Base-by-base conservation (phyloP, 2,329 filamentous ascomycete species). In the Torrubiellomyces zombiae region DNA sequence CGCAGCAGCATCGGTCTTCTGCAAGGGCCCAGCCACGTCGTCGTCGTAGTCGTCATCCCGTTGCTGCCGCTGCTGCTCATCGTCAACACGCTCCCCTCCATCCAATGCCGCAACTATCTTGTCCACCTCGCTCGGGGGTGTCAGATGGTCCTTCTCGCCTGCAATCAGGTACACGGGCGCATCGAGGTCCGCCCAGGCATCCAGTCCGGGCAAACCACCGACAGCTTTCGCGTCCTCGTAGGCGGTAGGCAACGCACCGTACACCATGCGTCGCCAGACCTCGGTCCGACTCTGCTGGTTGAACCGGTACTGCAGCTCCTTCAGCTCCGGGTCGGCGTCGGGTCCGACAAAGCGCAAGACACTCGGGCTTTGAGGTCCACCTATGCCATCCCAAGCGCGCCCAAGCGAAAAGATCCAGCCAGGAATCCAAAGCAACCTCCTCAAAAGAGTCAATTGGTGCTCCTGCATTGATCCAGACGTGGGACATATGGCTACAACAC, bases 201-300 rank as follows among this genome's bases (percentile, higher is more conserved):
- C 61, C 32, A 63, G 49, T 0, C 76, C 74, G 3, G 82, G 75
- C 7, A 91, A 47, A 1, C 80, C 80, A 4, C 73, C 70, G 7
- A 46, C 43, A 1, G 67, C 49, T 14, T 58, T 46, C 2, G 63
- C 67, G 6, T 58, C 43, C 4, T 58, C 45, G 29, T 74, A 75
- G 0, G 47, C 51, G n/a, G n/a, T n/a, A 0, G 80, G 75, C 14
- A 89, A 56, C 25, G 63, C 60, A 0, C 83, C 81, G 47, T 63
- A 71, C 1, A 75, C 73, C 71, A 92, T 83, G 19, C 82, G 70
- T 35, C 78, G 69, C 65, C 80, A 93, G 0, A 89, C 79, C 0
- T 75, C 63, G 0, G 83, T 89, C 35, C 64, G 70, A 33, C 81
- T 93, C 45, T 93, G 82, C 30, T 66, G 63, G 45, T 95, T 95